These are phyloP conservation scores for Candida rishiriensis DNA, from an alignment of 805 yeast genomes.

Conservation along the genomic window DNA sequence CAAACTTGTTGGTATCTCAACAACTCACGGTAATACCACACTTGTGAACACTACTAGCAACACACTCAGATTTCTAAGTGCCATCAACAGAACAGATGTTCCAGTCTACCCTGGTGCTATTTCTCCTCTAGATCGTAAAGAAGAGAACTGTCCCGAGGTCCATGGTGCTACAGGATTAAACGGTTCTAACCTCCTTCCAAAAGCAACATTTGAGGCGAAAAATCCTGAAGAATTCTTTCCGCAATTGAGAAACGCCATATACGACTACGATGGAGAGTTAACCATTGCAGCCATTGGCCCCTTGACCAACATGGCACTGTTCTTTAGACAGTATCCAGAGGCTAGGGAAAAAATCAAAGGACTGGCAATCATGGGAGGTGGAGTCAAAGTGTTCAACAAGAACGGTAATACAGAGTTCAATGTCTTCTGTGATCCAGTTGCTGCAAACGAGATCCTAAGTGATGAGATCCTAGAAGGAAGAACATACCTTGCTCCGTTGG, in stretches of 20 bases:
- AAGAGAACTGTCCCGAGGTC: conserved; percentile 53
- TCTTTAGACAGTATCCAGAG: conserved; percentile 54
- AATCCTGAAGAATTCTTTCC: conserved; percentile 20
- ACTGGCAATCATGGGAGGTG: conserved; percentile 78
- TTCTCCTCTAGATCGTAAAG: conserved; percentile 48
- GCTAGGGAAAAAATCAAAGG: conserved; percentile 42
- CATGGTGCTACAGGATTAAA: conserved; percentile 78
- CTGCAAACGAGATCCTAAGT: conserved; percentile 55
- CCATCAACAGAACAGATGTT: conserved; percentile 45
- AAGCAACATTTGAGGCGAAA: conserved; percentile 30
- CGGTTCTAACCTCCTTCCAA: conserved; percentile 61
- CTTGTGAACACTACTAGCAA: conserved; percentile 63
- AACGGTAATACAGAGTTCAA: conserved; percentile 64
- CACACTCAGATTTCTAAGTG: conserved; percentile 62
- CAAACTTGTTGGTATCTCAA: conserved; percentile 62
- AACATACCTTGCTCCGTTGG: conserved; percentile 57
- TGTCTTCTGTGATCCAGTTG: conserved; percentile 68
- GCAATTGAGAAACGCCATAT: conserved; percentile 16
- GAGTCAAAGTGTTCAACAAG: conserved; percentile 29
- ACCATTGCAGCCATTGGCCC: conserved; percentile 75
- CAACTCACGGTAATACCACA: conserved; percentile 71
- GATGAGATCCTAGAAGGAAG: conserved; percentile 45
- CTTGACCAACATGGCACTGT: conserved; percentile 61
- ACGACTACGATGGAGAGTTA: conserved; percentile 41
- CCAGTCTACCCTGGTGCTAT: conserved; percentile 67